phyloP scores from a whole-genome alignment of 2,329 filamentous ascomycete species.

The Colletotrichum siamense region DNA sequence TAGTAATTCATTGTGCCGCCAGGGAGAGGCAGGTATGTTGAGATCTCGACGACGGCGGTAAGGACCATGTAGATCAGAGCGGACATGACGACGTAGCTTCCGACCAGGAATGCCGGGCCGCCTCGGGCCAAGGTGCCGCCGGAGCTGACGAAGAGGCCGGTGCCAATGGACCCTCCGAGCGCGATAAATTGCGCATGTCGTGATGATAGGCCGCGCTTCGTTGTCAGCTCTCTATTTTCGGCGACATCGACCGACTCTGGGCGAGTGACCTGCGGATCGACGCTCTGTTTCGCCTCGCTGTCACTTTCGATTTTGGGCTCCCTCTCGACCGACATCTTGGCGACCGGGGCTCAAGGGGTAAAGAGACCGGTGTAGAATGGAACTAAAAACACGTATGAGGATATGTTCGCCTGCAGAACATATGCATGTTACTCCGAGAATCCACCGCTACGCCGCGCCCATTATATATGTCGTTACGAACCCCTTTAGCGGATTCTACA shows the following conservation, averaged over 20 bases:
- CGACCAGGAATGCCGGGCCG: neutral
- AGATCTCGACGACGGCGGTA: conserved; percentile 23
- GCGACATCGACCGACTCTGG: neutral
- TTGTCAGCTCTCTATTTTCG: neutral
- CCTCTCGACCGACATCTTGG: neutral
- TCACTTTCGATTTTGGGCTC: neutral
- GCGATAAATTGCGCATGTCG: conserved; percentile 52
- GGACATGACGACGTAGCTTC: neutral
- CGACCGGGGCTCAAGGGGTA: neutral
- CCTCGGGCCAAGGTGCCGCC: conserved; percentile 35
- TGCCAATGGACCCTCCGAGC: conserved; percentile 53
- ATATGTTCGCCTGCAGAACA: neutral
- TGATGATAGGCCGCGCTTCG: conserved; percentile 10
- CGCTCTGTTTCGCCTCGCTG: neutral
- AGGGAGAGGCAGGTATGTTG: conserved; percentile 34
- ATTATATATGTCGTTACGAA: neutral
- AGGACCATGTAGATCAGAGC: conserved; percentile 44
- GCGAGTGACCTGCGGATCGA: neutral
- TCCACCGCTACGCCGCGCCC: neutral
- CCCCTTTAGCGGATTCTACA: neutral
- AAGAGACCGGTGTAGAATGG: neutral
- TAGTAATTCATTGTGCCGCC: neutral
- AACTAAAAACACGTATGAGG: neutral
- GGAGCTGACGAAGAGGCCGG: conserved; percentile 52
- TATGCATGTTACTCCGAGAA: neutral